Evolutionary conservation across 2,329 filamentous ascomycete genomes (phyloP), one percentile per base, ranked within the genome.

Genomic region (Botryotinia convoluta): DNA sequence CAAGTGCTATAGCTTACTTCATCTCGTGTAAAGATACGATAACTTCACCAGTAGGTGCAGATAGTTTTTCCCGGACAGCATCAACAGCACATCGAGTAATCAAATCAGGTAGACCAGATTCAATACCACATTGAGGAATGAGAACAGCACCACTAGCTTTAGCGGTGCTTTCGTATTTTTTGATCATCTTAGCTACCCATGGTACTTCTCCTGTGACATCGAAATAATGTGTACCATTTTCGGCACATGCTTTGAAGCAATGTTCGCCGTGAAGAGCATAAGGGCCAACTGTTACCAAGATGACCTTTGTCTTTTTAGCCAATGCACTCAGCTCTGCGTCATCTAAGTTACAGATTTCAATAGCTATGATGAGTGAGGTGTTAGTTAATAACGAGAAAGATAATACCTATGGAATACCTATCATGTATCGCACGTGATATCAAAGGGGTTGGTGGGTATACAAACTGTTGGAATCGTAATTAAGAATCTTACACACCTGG

Each of bases 171-270:
- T 89, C 86, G 78, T 91, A 90, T 77, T 88, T 89, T 71, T 84
- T 83, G 75, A 90, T 87, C 89, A 91, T 91, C 39, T 82, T 81
- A n/a, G 82, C 79, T 29, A 89, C 86, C 83, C 86, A 91, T 2
- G 87, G 85, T 18, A 85, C 82, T 79, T 91, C 89, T 70, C 89
- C 89, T 0, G 89, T 91, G 63, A 87, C 86, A 79, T 91, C 89
- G 54, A 91, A 79, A 77, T 91, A 91, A 79, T 91, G 89, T 1
- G 89, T 91, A 75, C 89, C 89, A 71, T 85, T 83, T 78, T 89
- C 85, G 70, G 88, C 88, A 78, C 89, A 91, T 9, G 88, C 88
- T 78, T 86, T 87, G 81, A 91, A 89, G 32, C 86, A 86, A 75
- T 84, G 81, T 78, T 91, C 88, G 74, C 89, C 89, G 74, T 89